These are phyloP conservation scores for Auriscalpium microsporum DNA, from an alignment of 768 basidiomycete species.

Conservation along the genomic window DNA sequence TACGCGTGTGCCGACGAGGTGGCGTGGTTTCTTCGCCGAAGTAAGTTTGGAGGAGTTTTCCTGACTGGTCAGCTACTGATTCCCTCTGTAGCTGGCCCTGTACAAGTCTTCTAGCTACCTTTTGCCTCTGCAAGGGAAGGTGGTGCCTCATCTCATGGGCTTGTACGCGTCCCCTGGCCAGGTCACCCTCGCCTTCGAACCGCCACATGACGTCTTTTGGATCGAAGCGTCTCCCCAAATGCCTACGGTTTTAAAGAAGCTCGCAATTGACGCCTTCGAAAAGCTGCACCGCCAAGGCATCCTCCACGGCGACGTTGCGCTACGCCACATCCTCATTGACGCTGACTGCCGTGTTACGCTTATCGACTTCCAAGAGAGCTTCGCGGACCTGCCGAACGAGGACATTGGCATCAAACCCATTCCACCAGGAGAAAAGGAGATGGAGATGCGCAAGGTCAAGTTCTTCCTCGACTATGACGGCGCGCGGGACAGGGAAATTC, in stretches of 20 bases:
- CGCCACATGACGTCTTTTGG: slow-evolving; percentile 54
- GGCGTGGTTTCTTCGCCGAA: slow-evolving; percentile 35
- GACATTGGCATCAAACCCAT: slow-evolving; percentile 29
- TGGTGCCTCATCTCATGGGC: slow-evolving; percentile 46
- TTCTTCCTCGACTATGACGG: slow-evolving; percentile 42
- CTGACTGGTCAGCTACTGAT: slow-evolving; percentile 2
- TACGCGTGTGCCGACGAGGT: slow-evolving; percentile 22
- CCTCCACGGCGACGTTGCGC: slow-evolving; percentile 23
- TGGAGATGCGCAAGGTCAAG: slow-evolving; percentile 50
- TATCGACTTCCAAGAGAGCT: slow-evolving; percentile 44
- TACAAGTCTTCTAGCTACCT: slow-evolving; percentile 41
- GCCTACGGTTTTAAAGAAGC: slow-evolving; percentile 45
- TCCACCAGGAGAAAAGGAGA: slow-evolving; percentile 31
- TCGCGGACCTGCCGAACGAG: slow-evolving; percentile 22
- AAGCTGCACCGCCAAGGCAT: slow-evolving; percentile 30
- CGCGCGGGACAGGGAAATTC: slow-evolving; percentile 28
- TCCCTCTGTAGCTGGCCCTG: slow-evolving; percentile 36
- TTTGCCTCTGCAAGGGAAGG: slow-evolving; percentile 40
- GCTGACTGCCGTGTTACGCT: slow-evolving; percentile 36
- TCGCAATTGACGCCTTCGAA: slow-evolving; percentile 41
- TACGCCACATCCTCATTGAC: slow-evolving; percentile 43
- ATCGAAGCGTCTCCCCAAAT: slow-evolving; percentile 50
- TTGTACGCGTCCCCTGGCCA: slow-evolving; percentile 32
- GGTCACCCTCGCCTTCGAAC: slow-evolving; percentile 41
- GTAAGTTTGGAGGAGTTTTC: slow-evolving; percentile 14